Evolutionary conservation across 345 rosid genomes (phyloP).

Genomic region (Pseudoturritis turrita): DNA sequence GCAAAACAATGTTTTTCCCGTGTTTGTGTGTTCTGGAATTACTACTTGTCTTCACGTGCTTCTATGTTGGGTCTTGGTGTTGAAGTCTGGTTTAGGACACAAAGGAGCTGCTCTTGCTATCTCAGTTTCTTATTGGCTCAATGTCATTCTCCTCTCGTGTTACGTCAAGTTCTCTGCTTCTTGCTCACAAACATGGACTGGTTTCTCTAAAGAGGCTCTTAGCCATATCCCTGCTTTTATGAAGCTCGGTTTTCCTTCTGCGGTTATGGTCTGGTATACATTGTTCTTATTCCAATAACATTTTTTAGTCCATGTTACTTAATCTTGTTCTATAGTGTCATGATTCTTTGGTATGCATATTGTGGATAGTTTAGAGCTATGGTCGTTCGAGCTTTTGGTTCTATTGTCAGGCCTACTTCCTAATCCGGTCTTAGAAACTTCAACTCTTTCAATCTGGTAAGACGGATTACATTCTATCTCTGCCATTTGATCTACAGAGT

Average conservation of each 20-base stretch:
- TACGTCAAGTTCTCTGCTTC: conserved; percentile 30
- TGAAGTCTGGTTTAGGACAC: conserved; percentile 31
- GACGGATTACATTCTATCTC: too few relatives aligned
- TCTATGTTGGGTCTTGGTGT: conserved; percentile 42
- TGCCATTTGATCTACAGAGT: too few relatives aligned
- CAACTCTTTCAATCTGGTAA: conserved; percentile 60
- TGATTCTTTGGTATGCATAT: too few relatives aligned
- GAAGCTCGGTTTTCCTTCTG: conserved; percentile 17
- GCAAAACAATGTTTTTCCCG: conserved; percentile 42
- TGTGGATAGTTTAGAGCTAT: conserved; percentile 40
- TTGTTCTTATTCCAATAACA: too few relatives aligned
- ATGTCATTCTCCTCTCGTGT: conserved; percentile 16
- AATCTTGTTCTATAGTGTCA: too few relatives aligned
- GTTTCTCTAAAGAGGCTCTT: conserved; percentile 25
- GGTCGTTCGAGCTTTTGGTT: conserved; percentile 78
- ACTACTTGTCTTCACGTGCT: conserved; percentile 35
- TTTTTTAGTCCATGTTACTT: too few relatives aligned
- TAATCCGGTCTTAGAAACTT: conserved; percentile 54
- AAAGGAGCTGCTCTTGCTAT: conserved; percentile 49
- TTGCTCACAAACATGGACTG: conserved; percentile 22
- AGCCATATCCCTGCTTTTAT: too few relatives aligned
- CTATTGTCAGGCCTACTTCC: conserved; percentile 72
- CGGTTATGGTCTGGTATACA: conserved; percentile 18
- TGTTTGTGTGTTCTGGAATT: conserved; percentile 37
- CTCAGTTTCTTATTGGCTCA: conserved; percentile 35